Evolutionary conservation across 106 monocot species (phyloP).

Genomic region (Posidonia australis): DNA sequence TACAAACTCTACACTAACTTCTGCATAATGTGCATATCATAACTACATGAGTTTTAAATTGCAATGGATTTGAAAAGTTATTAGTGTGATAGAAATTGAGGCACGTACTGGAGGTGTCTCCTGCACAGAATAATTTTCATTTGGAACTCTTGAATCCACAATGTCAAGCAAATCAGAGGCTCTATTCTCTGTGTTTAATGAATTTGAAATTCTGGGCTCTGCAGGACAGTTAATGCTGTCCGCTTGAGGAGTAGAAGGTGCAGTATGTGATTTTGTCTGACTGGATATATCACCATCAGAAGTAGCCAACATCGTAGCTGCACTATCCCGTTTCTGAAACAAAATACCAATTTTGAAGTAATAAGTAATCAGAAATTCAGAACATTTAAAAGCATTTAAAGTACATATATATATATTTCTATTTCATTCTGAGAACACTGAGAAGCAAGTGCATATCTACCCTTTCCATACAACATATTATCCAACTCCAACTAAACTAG

Average conservation of each 20-base stretch:
- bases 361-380: neutral
- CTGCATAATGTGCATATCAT: too few species aligned
- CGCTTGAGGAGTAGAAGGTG: conserved; percentile 67
- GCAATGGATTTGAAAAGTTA: neutral
- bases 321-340: conserved; percentile 67
- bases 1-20: too few species aligned
- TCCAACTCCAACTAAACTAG: too few species aligned
- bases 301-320: conserved; percentile 38
- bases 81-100: conserved; percentile 6
- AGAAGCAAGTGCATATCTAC: too few species aligned
- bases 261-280: conserved; percentile 66
- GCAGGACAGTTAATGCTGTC: conserved; percentile 40
- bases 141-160: conserved; percentile 24
- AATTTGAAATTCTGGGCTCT: conserved; percentile 51
- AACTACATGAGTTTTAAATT: too few species aligned
- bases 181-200: conserved; percentile 30
- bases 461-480: too few species aligned
- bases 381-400: neutral
- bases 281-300: conserved; percentile 86
- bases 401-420: neutral
- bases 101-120: conserved; percentile 63
- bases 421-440: too few species aligned
- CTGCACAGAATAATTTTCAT: conserved; percentile 34
- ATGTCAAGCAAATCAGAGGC: conserved; percentile 30
- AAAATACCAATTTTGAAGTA: neutral